phyloP scores from a whole-genome alignment of 192 early-diverging fungal genomes.

The Linnemannia elongata region DNA sequence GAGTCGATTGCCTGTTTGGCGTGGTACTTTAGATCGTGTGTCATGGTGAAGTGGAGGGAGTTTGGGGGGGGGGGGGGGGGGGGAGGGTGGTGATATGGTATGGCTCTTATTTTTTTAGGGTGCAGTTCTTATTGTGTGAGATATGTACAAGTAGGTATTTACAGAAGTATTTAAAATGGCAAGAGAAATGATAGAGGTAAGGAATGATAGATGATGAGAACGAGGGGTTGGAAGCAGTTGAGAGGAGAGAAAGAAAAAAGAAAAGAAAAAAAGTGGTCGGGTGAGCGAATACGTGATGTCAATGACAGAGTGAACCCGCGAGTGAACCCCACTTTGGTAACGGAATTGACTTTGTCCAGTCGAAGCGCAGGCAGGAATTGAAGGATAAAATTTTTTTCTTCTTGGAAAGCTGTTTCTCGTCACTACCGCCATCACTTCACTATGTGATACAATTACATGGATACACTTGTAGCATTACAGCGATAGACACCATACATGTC shows the following conservation, averaged over 20 bases:
- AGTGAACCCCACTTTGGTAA: not conserved
- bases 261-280: not conserved
- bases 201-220: not conserved
- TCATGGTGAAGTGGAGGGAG: not conserved
- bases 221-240: not conserved
- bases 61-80: too few species aligned
- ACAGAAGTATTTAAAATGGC: not conserved
- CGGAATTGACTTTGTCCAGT: not conserved
- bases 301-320: not conserved
- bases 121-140: not conserved
- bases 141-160: not conserved
- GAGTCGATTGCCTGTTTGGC: constrained; percentile 25
- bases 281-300: not conserved
- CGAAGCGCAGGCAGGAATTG: not conserved
- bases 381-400: not conserved
- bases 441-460: not conserved
- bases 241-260: not conserved
- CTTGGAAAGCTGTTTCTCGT: not conserved
- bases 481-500: too few species aligned
- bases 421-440: not conserved
- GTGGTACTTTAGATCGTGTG: constrained; percentile 4
- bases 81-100: not conserved
- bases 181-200: not conserved
- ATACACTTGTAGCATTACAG: too few species aligned
- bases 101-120: not conserved